phyloP scores from a whole-genome alignment of 768 basidiomycete genomes.

The Mrakia frigida region DNA sequence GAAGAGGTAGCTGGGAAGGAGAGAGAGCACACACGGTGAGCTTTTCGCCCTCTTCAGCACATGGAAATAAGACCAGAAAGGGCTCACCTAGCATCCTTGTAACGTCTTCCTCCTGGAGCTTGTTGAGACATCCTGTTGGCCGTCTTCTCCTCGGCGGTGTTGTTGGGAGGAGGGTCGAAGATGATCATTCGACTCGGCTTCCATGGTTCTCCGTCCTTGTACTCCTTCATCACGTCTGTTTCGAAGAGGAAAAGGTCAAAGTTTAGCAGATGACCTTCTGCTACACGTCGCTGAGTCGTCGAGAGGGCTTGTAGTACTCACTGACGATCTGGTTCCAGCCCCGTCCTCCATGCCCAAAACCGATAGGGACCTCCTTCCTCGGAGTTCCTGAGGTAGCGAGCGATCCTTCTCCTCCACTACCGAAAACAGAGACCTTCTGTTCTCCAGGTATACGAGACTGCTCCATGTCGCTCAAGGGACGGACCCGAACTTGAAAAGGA shows the following conservation, averaged over 20 bases:
- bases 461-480: constrained; percentile 80
- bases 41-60: neutral
- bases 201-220: neutral
- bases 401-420: constrained; percentile 5
- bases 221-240: neutral
- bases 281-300: too few species aligned
- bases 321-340: constrained; percentile 27
- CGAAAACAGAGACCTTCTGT: constrained; percentile 6
- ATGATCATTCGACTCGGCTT: constrained; percentile 68
- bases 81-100: constrained; percentile 75
- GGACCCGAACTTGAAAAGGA: constrained; percentile 66
- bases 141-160: constrained; percentile 56
- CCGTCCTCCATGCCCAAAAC: constrained; percentile 25
- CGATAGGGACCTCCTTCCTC: constrained; percentile 28
- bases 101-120: constrained; percentile 68
- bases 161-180: constrained; percentile 91
- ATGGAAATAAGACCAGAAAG: neutral
- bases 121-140: constrained; percentile 81
- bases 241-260: too few species aligned
- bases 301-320: neutral
- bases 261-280: too few species aligned
- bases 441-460: constrained; percentile 75
- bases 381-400: neutral
- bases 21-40: neutral
- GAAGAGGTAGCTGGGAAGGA: constrained; percentile 66